These are phyloP conservation scores for Urochloa ruziziensis DNA, from an alignment of 176 grass and related monocot species.

Conservation along the genomic window DNA sequence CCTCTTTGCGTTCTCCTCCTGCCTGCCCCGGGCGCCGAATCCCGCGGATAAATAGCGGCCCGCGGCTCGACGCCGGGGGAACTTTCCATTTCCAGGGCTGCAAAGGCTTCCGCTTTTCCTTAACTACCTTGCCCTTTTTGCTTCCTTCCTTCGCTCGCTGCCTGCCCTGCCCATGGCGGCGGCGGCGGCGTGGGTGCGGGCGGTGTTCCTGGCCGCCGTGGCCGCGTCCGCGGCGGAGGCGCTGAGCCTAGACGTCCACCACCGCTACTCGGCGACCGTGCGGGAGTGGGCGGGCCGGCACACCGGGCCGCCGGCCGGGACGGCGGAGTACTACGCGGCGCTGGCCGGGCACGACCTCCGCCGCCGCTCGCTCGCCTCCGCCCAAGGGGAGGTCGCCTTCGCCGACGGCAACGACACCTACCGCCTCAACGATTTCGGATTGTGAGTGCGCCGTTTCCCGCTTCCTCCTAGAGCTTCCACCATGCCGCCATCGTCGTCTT, in stretches of 20 bases:
- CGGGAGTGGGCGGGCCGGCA: constrained; percentile 47
- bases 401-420: constrained; percentile 64
- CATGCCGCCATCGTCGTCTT: neutral
- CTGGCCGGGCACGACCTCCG: constrained; percentile 68
- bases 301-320: constrained; percentile 50
- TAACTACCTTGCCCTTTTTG: too few species aligned
- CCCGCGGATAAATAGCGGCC: constrained; percentile 28
- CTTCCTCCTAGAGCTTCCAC: too few species aligned
- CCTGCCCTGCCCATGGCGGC: constrained; percentile 23
- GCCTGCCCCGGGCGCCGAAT: neutral
- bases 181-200: neutral
- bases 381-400: constrained; percentile 47
- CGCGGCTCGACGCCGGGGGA: neutral
- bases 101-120: neutral
- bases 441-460: constrained; percentile 42
- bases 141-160: neutral
- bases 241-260: constrained; percentile 79
- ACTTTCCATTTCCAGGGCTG: neutral
- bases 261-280: constrained; percentile 74
- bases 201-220: constrained; percentile 13
- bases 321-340: constrained; percentile 64
- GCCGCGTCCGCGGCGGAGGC: constrained; percentile 17
- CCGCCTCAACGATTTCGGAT: constrained; percentile 54
- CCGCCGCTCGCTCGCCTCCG: constrained; percentile 47
- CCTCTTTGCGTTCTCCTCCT: neutral